Base-by-base conservation (phyloP, 495 filamentous ascomycete species). In the Cercophora newfieldiana region DNA sequence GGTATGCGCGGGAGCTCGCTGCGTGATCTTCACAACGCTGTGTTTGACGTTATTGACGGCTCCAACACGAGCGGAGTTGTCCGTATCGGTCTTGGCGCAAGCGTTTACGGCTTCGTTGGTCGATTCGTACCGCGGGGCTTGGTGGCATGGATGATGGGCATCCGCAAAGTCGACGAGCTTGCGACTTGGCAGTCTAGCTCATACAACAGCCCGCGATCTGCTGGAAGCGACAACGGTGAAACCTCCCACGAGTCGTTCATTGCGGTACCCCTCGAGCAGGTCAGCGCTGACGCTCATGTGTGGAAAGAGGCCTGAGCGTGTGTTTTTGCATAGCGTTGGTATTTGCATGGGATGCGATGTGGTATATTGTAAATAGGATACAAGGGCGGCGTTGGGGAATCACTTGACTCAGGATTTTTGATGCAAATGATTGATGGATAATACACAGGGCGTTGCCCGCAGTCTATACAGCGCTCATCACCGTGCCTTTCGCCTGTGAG, bases 71-170 rank as follows among this genome's bases (percentile, higher is more conserved):
- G 76, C 57, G 74, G 81, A 8, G 83, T 89, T 1, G 82, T 91
- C 65, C 87, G 91, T 44, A 90, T 96, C 18, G 95, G 95, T 8
- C 82, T 91, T 55, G 96, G 95, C 5, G 91, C 91, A 14, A 74
- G 87, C 54, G 81, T 90, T 0, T 98, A 99, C 76, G 89, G 89
- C n/a, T 79, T 96, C 33, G 88, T 98, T 0, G 96, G 95, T 2
- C 83, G 85, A 18, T 96, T 89, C 88, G 84, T 89, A n/a, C 95
- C 95, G 10, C 80, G 83, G 19, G 85, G 88, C 7, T 51, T 97
- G 29, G 91, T 97, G 24, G 87, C 85, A 19, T 92, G 91, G 90
- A 97, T 98, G 91, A 86, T 97, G 84, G 91, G 93, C 1, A 84
- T 91, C 31, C 78, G 85, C 48, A 79, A 78, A 57, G 85, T 85